Conservation (phyloP, 257 asterid species). For the Mitragyna speciosa region DNA sequence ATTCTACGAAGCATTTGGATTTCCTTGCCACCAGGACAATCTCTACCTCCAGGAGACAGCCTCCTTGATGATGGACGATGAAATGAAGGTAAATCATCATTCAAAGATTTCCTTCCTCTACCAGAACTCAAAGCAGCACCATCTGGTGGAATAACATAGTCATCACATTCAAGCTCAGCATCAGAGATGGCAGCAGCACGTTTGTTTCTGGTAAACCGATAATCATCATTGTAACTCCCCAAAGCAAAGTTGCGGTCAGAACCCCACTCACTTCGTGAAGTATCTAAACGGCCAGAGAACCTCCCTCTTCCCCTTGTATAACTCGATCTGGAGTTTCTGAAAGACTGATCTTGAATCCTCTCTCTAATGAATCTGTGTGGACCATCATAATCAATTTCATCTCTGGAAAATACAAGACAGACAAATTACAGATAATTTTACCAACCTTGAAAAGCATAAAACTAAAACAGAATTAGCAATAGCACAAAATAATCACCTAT, state of each 20-base stretch:
- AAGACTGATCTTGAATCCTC: conserved; percentile 51
- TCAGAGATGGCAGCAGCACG: conserved; percentile 46
- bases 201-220: conserved; percentile 57
- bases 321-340: conserved; percentile 52
- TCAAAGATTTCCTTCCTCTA: conserved; percentile 49
- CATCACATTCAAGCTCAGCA: conserved; percentile 48
- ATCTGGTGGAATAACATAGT: conserved; percentile 44
- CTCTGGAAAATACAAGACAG: conserved; percentile 49
- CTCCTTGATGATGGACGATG: conserved; percentile 52
- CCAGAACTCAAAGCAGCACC: conserved; percentile 30
- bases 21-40: conserved; percentile 41
- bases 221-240: conserved; percentile 49
- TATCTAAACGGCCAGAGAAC: conserved; percentile 50
- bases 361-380: conserved; percentile 56
- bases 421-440: conserved; percentile 20
- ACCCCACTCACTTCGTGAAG: conserved; percentile 58
- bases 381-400: conserved; percentile 53
- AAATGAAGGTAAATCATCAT: conserved; percentile 50
- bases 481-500: conserved; percentile 51
- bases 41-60: conserved; percentile 59
- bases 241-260: conserved; percentile 54
- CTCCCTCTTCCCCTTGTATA: conserved; percentile 75
- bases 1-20: conserved; percentile 44
- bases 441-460: conserved; percentile 20
- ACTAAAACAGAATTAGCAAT: conserved; percentile 5